These are phyloP conservation scores for Suillus americanus DNA, from an alignment of 768 basidiomycete genomes.

Conservation along the genomic window DNA sequence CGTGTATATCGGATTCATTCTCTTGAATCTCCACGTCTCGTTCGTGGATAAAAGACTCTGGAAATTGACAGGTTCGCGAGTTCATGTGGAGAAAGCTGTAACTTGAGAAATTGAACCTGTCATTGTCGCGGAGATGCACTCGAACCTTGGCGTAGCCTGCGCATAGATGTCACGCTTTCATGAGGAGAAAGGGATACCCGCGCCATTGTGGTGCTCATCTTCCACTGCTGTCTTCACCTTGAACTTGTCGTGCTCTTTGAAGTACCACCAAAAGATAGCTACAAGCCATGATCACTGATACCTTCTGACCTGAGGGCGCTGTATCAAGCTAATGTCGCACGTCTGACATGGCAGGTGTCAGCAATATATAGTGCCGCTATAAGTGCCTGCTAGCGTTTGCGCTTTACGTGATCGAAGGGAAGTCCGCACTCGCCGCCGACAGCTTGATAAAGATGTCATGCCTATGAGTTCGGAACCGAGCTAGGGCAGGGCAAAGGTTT, in stretches of 20 bases:
- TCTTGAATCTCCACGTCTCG: slow-evolving; percentile 93
- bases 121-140: slow-evolving; percentile 54
- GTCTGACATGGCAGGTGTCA: background rate
- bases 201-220: slow-evolving; percentile 48
- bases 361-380: background rate
- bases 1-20: slow-evolving; percentile 95
- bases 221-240: slow-evolving; percentile 83
- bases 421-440: too few species aligned
- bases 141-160: slow-evolving; percentile 20
- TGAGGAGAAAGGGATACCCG: background rate
- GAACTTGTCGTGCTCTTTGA: background rate
- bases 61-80: slow-evolving; percentile 63
- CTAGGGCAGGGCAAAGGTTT: background rate
- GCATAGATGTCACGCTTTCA: slow-evolving; percentile 2
- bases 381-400: background rate
- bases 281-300: background rate
- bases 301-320: background rate
- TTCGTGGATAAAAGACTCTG: slow-evolving; percentile 50
- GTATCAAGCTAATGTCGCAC: background rate
- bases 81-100: slow-evolving; percentile 83
- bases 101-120: slow-evolving; percentile 68
- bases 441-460: too few species aligned
- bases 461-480: too few species aligned
- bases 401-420: background rate
- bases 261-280: background rate